Base-by-base conservation (phyloP, 2,329 filamentous ascomycete genomes). In the Penicillium sp. region DNA sequence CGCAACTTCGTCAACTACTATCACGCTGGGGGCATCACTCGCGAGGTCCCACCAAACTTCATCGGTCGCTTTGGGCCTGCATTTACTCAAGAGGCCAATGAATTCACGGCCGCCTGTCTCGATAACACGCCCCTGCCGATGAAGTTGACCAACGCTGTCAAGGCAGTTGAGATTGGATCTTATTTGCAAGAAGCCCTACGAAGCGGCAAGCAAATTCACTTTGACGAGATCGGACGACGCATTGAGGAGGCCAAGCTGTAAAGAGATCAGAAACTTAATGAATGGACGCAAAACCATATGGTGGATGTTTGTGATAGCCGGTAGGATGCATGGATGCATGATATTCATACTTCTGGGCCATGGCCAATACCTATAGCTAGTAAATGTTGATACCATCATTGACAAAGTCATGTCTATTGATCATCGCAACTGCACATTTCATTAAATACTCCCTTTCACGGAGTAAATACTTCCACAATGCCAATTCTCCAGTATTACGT, bases 31-130 rank as follows among this genome's bases (percentile, higher is more conserved):
- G 83, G 84, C 3, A 77, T 88, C 20, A 73, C 79, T 10, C 75
- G 81, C 29, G 82, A 87, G 67, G 80, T 86, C n/a, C 82, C 84
- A 1, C 72, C 76, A 33, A 77, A 83, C 56, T 88, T 86, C 66
- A 87, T 84, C 64, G 84, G 81, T 34, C 73, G 84, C 0, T 88
- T 88, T 62, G 77, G 82, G 56, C 70, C 81, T 21, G 84, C 85
- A 0, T 88, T 87, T 63, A 79, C 84, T n/a, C 79, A 72, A 10
- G 84, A 88, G 69, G 80, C 81, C 5, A 81, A 84, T 50, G 83
- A 87, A 68, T 88, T 87, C 56, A 83, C 83, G 0, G 80, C 78
- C 10, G 76, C 74, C 13, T 82, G 83, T 51, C 68, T 88, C 46
- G 82, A 87, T 55, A 70, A 80, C 55, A 81, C 70, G 15, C 68